These are phyloP conservation scores for Termitomyces sp. DNA, from an alignment of 768 basidiomycete genomes.

Conservation along the genomic window DNA sequence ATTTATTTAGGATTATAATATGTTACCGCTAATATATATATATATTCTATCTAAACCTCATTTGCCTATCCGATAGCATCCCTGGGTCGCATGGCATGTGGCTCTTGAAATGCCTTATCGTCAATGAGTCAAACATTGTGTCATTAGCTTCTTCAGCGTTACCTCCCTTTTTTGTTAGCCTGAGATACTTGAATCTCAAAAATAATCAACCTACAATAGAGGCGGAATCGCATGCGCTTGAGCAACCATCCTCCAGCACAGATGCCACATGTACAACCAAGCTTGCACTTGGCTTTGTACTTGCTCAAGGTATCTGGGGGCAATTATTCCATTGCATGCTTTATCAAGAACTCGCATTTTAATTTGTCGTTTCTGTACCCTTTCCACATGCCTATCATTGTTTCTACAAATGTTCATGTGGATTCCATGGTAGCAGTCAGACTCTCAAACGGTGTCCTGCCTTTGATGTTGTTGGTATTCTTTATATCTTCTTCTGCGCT, in stretches of 20 bases:
- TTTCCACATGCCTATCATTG: not conserved
- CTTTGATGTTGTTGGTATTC: conserved; percentile 1
- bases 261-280: conserved; percentile 18
- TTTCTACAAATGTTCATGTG: conserved; percentile 1
- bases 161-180: not conserved
- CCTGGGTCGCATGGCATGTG: not conserved
- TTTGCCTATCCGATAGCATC: too few species aligned
- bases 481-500: conserved; percentile 1
- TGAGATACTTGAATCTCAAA: not conserved
- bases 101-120: not conserved
- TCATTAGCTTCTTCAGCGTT: not conserved
- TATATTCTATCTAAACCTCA: too few species aligned
- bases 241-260: conserved; percentile 19
- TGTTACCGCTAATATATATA: too few species aligned
- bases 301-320: conserved; percentile 1
- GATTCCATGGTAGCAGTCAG: not conserved
- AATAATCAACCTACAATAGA: conserved; percentile 2
- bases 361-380: conserved; percentile 1
- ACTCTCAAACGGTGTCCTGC: conserved; percentile 1
- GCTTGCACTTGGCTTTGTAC: conserved; percentile 13
- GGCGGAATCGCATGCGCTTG: conserved; percentile 11
- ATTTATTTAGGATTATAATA: too few species aligned
- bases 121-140: not conserved
- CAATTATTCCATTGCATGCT: conserved; percentile 1
- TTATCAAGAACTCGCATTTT: conserved; percentile 1